A percentile compares a stretch with the other conserved stretches of the same genome.
Conservation (phyloP, 164 flowering plant genomes). For the Warburgia ugandensis region DNA sequence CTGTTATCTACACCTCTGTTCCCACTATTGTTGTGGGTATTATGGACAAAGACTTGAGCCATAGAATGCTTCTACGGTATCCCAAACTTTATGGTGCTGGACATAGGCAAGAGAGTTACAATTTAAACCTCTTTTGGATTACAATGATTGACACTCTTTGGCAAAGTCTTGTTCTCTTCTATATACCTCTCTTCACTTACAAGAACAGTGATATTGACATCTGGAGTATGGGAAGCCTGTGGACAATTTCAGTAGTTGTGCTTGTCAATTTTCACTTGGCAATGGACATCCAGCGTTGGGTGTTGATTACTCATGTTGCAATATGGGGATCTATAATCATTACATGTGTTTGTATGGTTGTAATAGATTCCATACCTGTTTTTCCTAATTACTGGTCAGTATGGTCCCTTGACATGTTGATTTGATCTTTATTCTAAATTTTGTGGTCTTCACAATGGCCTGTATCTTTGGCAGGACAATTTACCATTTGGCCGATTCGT, state of each 20-base stretch:
- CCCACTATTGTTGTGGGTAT: constrained; percentile 88
- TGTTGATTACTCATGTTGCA: constrained; percentile 56
- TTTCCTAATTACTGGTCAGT: constrained; percentile 86
- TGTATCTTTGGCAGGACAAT: constrained; percentile 59
- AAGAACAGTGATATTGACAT: constrained; percentile 62
- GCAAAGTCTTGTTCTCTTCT: constrained; percentile 92
- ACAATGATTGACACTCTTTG: constrained; percentile 90
- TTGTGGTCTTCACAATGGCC: not conserved
- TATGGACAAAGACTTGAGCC: constrained; percentile 80
- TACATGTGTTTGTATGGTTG: constrained; percentile 64
- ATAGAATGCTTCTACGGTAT: constrained; percentile 55
- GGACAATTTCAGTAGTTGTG: constrained; percentile 86
- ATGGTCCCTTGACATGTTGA: constrained; percentile 1
- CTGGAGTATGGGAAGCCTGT: constrained; percentile 91
- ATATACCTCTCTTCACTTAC: constrained; percentile 49
- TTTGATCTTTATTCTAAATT: not conserved
- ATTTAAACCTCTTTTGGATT: constrained; percentile 70
- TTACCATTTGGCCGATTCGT: constrained; percentile 52
- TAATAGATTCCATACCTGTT: constrained; percentile 69
- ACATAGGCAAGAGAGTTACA: constrained; percentile 82
- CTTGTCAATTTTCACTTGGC: constrained; percentile 86
- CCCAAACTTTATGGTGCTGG: constrained; percentile 87
- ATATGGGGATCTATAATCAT: constrained; percentile 84
- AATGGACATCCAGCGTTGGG: constrained; percentile 84
- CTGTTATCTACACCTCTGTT: constrained; percentile 78